Base-by-base conservation (phyloP, 2,329 filamentous ascomycete species). In the Ophiosphaerella herpotricha region DNA sequence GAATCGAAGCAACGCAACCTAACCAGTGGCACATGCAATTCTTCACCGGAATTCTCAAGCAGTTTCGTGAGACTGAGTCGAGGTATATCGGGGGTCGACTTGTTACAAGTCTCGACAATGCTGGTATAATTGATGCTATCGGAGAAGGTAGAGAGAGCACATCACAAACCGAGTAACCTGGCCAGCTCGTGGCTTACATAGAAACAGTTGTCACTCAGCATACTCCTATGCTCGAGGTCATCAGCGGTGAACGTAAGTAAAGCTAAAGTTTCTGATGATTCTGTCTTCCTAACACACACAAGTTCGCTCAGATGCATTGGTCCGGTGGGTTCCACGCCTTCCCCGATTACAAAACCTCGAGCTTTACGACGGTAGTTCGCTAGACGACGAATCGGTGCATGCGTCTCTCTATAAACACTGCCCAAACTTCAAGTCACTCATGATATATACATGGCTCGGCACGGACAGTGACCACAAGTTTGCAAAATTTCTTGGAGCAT, bases 351-450 rank as follows among this genome's bases (percentile, higher is more conserved):
- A 77, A 46, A 79, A 77, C 1, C 75, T 90, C 31, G 80, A 82
- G 13, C 73, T 90, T 2, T 84, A 79, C 67, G 82, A 87, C 54
- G 86, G 85, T 3, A 79, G 78, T 34, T 78, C 82, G 8, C 76
- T 91, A 1, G 80, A 78, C 35, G 74, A 81, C 43, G 78, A 82
- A 47, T 77, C 80, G 2, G 80, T 79, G 0, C 71, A 81, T 29
- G 72, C 74, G 11, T 78, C 82, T 3, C 81, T 90, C 40, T 75
- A 78, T 21, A 66, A 78, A 21, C 75, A 81, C 57, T 90, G 87
- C 57, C 83, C 83, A 2, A 73, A 80, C 7, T 87, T 91, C 58
- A 78, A 78, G 37, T 79, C 82, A 34, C 70, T 91, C 18, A 82
- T 78, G 23, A 83, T 87, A 47, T 85, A 80, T 54, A 75, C 68